Conservation (phyloP, 2,329 filamentous ascomycete species). For the Colletotrichum falcatum region DNA sequence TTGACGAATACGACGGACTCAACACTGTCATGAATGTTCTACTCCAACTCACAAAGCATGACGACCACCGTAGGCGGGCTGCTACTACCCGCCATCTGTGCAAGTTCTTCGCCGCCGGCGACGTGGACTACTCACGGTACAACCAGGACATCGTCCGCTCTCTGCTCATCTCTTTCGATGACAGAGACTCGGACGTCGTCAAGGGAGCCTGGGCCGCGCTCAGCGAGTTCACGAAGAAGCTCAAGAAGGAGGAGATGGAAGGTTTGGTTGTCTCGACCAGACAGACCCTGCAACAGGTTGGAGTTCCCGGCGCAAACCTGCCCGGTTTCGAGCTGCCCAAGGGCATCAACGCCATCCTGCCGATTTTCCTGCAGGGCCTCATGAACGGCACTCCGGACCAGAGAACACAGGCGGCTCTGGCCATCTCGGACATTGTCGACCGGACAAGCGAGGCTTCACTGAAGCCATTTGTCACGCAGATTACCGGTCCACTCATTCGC, state of each 20-base stretch:
- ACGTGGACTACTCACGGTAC: slow-evolving; percentile 93
- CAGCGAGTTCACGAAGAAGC: slow-evolving; percentile 85
- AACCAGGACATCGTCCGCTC: slow-evolving; percentile 95
- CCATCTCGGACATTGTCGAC: slow-evolving; percentile 95
- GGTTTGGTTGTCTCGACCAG: slow-evolving; percentile 87
- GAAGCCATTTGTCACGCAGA: slow-evolving; percentile 96
- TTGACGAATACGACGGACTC: slow-evolving; percentile 95
- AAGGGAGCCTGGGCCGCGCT: slow-evolving; percentile 91
- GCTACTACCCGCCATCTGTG: slow-evolving; percentile 83
- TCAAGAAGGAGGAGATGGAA: slow-evolving; percentile 99
- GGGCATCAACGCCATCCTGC: slow-evolving; percentile 95
- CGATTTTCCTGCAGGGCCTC: slow-evolving; percentile 96
- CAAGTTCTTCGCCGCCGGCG: slow-evolving; percentile 84
- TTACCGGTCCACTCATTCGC: slow-evolving; percentile 96
- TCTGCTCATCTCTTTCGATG: slow-evolving; percentile 91
- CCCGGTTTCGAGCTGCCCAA: slow-evolving; percentile 93
- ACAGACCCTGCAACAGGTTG: slow-evolving; percentile 87
- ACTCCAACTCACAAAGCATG: slow-evolving; percentile 87
- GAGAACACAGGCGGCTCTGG: slow-evolving; percentile 89
- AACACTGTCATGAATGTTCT: slow-evolving; percentile 97
- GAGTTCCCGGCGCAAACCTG: slow-evolving; percentile 85
- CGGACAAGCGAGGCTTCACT: slow-evolving; percentile 88
- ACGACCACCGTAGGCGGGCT: slow-evolving; percentile 87
- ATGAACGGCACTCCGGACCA: slow-evolving; percentile 97
- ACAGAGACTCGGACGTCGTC: slow-evolving; percentile 84